Evolutionary conservation across 2,329 filamentous ascomycete genomes (phyloP).

Genomic region (Aspergillus aculeatinus): DNA sequence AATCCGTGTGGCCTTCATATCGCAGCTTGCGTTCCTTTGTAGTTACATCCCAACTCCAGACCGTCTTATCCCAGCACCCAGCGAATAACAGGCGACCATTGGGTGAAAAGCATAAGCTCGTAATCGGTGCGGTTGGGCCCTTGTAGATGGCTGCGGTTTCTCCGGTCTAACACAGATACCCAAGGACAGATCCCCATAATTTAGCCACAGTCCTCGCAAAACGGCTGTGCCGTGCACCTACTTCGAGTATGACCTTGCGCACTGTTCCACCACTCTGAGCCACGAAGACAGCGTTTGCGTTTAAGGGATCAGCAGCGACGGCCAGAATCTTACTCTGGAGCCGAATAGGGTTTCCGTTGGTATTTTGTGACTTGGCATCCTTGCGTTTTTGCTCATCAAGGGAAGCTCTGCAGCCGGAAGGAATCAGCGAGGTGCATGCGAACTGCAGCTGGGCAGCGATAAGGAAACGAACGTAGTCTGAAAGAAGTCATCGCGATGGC

Average conservation of each 20-base stretch:
- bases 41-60: conserved; percentile 78
- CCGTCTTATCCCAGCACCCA: conserved; percentile 89
- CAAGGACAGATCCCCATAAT: conserved; percentile 11
- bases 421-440: conserved; percentile 14
- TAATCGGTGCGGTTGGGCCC: conserved; percentile 77
- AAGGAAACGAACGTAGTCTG: conserved; percentile 72
- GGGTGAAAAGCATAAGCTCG: conserved; percentile 67
- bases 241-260: conserved; percentile 71
- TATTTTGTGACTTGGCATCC: conserved; percentile 74
- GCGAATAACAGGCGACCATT: conserved; percentile 67
- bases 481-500: conserved; percentile 81
- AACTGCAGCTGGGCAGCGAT: conserved; percentile 4
- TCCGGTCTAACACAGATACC: conserved; percentile 38
- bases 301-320: conserved; percentile 65
- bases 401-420: conserved; percentile 43
- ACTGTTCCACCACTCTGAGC: conserved; percentile 85
- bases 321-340: conserved; percentile 86
- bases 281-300: conserved; percentile 65
- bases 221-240: conserved; percentile 50
- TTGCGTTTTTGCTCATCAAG: conserved; percentile 58
- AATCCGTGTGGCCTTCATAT: conserved; percentile 80
- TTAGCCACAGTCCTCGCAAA: conserved; percentile 12
- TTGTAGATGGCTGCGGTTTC: conserved; percentile 57
- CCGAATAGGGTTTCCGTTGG: conserved; percentile 74
- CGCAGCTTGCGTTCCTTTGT: conserved; percentile 56